Conservation (phyloP, 176 grass and related monocot species). For the Musa beccarii region DNA sequence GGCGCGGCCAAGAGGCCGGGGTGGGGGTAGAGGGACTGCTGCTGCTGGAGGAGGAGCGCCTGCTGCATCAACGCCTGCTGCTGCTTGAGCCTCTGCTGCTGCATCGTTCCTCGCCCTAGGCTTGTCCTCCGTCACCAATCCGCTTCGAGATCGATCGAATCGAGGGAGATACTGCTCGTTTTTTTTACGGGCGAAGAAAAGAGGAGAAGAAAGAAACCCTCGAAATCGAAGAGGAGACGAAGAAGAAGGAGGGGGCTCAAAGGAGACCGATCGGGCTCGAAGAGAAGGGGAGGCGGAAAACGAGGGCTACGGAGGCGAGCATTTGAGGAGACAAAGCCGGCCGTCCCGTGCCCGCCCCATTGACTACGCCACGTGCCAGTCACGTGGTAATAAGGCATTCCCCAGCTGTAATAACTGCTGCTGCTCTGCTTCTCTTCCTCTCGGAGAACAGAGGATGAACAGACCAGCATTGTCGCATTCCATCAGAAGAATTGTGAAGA, state of each 20-base stretch:
- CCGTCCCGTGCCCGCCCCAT: background rate
- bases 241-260: background rate
- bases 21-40: slow-evolving; percentile 60
- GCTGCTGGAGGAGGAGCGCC: slow-evolving; percentile 23
- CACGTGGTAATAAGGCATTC: no score
- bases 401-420: no score
- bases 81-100: slow-evolving; percentile 68
- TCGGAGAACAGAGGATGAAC: no score
- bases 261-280: background rate
- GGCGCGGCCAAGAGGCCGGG: slow-evolving; percentile 72
- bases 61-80: slow-evolving; percentile 32
- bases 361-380: no score
- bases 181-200: background rate
- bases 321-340: background rate
- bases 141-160: background rate
- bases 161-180: background rate
- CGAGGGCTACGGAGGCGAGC: background rate
- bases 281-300: no score
- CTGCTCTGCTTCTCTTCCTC: no score
- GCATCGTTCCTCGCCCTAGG: slow-evolving; percentile 39
- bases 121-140: background rate
- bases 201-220: background rate
- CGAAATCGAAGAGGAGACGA: background rate
- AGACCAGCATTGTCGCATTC: no score
- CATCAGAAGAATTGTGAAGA: no score